These are phyloP conservation scores for Kuraishia ogatae DNA, from an alignment of 805 yeast species.

Conservation along the genomic window DNA sequence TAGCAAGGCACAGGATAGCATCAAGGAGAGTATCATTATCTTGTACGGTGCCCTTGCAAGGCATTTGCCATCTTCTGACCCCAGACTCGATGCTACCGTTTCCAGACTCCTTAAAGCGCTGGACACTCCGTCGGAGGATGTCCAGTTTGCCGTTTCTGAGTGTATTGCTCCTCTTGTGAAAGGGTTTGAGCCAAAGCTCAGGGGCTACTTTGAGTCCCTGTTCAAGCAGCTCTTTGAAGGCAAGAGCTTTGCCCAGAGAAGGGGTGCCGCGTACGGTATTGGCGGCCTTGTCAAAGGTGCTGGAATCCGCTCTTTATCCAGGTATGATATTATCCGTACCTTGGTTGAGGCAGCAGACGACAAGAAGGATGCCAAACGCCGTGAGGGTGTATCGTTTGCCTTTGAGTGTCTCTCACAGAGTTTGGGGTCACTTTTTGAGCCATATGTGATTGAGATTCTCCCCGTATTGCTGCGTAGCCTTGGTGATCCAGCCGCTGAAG, in stretches of 20 bases:
- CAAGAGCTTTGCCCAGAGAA: conserved; percentile 41
- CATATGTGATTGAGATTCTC: conserved; percentile 82
- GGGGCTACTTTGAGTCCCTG: conserved; percentile 46
- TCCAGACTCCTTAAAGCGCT: conserved; percentile 66
- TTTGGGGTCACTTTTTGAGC: conserved; percentile 78
- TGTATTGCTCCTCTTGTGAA: conserved; percentile 79
- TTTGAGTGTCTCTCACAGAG: conserved; percentile 77
- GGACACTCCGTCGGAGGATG: conserved; percentile 82
- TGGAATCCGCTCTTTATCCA: conserved; percentile 72
- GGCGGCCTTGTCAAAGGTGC: conserved; percentile 90
- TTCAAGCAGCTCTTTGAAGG: conserved; percentile 53
- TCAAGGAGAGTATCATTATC: conserved; percentile 76
- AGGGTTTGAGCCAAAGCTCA: conserved; percentile 33
- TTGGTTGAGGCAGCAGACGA: conserved; percentile 83
- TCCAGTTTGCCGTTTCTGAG: conserved; percentile 79
- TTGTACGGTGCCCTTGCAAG: conserved; percentile 88
- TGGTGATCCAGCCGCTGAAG: conserved; percentile 82
- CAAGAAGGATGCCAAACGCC: conserved; percentile 57
- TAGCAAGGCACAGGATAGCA: conserved; percentile 42
- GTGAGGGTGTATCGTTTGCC: conserved; percentile 85
- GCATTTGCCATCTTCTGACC: conserved; percentile 62
- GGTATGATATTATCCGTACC: conserved; percentile 67
- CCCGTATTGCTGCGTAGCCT: conserved; percentile 73
- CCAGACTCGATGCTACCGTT: conserved; percentile 56
- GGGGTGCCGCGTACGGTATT: conserved; percentile 95